Evolutionary conservation across 176 grass and related monocot species (phyloP).

Genomic region (Elaeis guineensis): DNA sequence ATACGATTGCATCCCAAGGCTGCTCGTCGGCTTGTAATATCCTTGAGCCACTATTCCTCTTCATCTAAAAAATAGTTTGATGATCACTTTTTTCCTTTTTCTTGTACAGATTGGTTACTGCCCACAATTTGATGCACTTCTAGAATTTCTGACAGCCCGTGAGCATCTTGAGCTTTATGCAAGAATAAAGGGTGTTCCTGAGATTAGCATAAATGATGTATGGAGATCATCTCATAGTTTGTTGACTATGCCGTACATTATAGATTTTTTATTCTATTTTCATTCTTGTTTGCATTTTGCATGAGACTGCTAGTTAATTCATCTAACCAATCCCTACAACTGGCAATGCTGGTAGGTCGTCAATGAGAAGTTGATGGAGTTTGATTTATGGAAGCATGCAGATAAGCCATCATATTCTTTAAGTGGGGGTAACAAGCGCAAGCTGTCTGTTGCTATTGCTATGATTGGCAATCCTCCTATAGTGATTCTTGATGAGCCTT

Average conservation of each 20-base stretch:
- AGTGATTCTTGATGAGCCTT: conserved; percentile 52
- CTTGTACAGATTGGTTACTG: conserved; percentile 38
- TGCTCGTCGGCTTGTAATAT: conserved; percentile 36
- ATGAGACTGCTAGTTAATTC: too few relatives aligned
- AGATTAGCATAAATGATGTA: conserved; percentile 35
- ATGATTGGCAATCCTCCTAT: conserved; percentile 48
- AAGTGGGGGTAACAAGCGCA: conserved; percentile 47
- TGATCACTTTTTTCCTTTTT: conserved; percentile 11
- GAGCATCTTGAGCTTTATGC: conserved; percentile 51
- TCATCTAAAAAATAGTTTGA: background rate
- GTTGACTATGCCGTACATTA: background rate
- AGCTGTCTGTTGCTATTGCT: conserved; percentile 46
- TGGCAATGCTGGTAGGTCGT: conserved; percentile 20
- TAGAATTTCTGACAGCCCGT: conserved; percentile 38
- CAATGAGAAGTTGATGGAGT: conserved; percentile 38
- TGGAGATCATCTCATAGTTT: background rate
- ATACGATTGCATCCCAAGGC: conserved; percentile 40
- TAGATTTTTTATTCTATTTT: too few relatives aligned
- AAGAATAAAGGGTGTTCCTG: conserved; percentile 43
- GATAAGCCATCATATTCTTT: conserved; percentile 45
- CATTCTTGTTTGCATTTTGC: too few relatives aligned
- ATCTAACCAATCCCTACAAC: background rate
- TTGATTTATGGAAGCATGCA: conserved; percentile 38
- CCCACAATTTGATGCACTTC: conserved; percentile 46
- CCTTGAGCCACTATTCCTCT: background rate